Evolutionary conservation across 2,329 filamentous ascomycete genomes (phyloP).

Genomic region (Aspergillus sp.): DNA sequence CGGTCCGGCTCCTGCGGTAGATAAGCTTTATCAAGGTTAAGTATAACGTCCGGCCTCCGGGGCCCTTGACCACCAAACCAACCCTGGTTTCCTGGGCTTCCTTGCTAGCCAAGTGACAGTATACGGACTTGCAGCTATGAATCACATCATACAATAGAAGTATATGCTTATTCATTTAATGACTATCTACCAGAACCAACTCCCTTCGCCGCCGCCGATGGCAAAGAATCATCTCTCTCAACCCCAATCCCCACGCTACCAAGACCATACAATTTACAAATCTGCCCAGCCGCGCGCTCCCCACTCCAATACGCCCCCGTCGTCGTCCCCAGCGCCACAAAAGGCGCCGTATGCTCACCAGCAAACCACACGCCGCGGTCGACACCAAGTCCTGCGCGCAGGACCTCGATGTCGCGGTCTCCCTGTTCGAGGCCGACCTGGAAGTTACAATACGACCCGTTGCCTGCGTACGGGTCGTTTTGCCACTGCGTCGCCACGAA

Average conservation of each 20-base stretch:
- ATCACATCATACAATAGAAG: too few relatives aligned
- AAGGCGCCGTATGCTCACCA: constrained; percentile 87
- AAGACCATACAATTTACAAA: constrained; percentile 31
- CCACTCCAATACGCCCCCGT: constrained; percentile 93
- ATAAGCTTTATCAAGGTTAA: too few relatives aligned
- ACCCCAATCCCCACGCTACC: constrained; percentile 20
- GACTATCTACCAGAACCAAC: too few relatives aligned
- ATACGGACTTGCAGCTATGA: too few relatives aligned
- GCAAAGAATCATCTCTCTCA: constrained; percentile 33
- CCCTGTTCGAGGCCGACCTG: constrained; percentile 70
- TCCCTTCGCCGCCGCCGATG: constrained; percentile 19
- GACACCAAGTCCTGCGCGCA: constrained; percentile 50
- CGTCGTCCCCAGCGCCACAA: constrained; percentile 82
- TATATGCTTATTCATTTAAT: too few relatives aligned
- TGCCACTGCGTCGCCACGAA: constrained; percentile 76
- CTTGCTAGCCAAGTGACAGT: too few relatives aligned
- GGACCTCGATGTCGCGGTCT: constrained; percentile 67
- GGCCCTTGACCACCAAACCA: too few relatives aligned
- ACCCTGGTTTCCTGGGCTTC: too few relatives aligned
- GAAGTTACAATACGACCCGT: constrained; percentile 84
- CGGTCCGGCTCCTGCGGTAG: too few relatives aligned
- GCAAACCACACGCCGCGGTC: constrained; percentile 77
- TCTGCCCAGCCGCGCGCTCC: constrained; percentile 68
- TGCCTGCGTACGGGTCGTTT: constrained; percentile 73
- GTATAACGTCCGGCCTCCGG: too few relatives aligned